Conservation (phyloP, 495 filamentous ascomycete species). For the Penicillium lividum region DNA sequence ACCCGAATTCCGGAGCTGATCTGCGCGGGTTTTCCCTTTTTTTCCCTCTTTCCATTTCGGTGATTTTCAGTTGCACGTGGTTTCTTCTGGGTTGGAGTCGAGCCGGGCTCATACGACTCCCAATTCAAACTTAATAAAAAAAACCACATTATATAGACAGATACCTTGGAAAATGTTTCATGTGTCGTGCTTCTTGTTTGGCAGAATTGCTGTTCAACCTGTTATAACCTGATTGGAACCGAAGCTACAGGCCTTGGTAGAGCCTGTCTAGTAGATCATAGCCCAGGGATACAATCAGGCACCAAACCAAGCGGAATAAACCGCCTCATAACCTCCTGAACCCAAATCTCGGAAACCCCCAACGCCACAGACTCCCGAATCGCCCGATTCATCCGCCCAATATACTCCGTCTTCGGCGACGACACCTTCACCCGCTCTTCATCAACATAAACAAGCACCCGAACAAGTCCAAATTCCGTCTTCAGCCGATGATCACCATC, state of each 20-base stretch:
- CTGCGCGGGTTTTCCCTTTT: conserved; percentile 5
- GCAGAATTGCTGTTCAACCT: background rate
- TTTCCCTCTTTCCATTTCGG: background rate
- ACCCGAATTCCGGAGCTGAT: conserved; percentile 5
- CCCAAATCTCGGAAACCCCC: conserved; percentile 59
- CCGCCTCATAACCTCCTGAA: conserved; percentile 56
- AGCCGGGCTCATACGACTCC: conserved; percentile 18
- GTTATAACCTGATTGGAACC: no score
- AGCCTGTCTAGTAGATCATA: no score
- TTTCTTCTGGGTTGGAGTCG: conserved; percentile 14
- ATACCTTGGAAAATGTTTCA: conserved; percentile 5
- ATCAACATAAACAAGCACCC: conserved; percentile 61
- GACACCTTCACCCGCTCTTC: conserved; percentile 39
- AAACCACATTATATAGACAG: conserved; percentile 20
- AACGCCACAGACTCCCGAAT: conserved; percentile 58
- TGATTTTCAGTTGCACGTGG: background rate
- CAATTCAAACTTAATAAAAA: conserved; percentile 2
- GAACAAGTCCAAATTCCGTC: conserved; percentile 14
- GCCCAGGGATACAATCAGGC: no score
- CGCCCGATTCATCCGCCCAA: conserved; percentile 66
- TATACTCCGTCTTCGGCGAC: conserved; percentile 61
- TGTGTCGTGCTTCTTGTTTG: conserved; percentile 1
- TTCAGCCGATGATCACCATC: conserved; percentile 15
- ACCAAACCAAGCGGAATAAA: conserved; percentile 46
- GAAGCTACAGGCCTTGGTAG: no score